Evolutionary conservation across 345 rosid genomes (phyloP).

Genomic region (Salix brachista): DNA sequence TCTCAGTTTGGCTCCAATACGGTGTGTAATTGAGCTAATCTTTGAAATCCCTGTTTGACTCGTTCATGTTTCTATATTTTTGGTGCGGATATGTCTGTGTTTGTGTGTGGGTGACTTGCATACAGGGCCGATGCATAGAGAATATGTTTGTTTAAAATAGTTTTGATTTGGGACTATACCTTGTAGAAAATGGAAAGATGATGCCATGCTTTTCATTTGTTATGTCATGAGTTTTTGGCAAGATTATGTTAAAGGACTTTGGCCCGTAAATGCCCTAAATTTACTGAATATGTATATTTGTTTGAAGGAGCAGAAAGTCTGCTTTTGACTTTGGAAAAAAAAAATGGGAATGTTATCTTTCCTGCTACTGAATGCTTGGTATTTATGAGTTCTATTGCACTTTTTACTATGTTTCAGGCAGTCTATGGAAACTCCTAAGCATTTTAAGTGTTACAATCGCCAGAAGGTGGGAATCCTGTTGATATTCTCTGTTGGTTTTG

Average conservation of each 20-base stretch:
- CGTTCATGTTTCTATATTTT: neutral
- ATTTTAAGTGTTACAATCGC: neutral
- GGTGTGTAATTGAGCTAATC: neutral
- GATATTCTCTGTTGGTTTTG: slow-evolving; percentile 16
- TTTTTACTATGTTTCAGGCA: slow-evolving; percentile 11
- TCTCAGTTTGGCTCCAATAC: neutral
- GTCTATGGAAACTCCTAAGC: slow-evolving; percentile 22
- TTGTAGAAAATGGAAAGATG: neutral
- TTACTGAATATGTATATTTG: too few relatives aligned
- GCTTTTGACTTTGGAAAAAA: neutral
- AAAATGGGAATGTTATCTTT: neutral
- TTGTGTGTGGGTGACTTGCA: neutral
- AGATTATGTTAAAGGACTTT: too few relatives aligned
- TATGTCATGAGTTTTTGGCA: too few relatives aligned
- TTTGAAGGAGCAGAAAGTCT: neutral
- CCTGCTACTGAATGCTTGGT: neutral
- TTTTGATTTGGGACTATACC: neutral
- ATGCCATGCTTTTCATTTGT: too few relatives aligned
- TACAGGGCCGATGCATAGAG: neutral
- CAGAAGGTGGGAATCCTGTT: slow-evolving; percentile 20
- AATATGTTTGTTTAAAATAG: neutral
- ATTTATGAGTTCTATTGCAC: neutral
- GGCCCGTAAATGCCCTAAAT: too few relatives aligned
- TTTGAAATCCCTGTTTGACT: neutral
- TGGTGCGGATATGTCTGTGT: neutral